Percentiles rank a stretch among this genome's conserved stretches.
phyloP scores from a whole-genome alignment of 2,329 filamentous ascomycete genomes.

The Verticillium longisporum region DNA sequence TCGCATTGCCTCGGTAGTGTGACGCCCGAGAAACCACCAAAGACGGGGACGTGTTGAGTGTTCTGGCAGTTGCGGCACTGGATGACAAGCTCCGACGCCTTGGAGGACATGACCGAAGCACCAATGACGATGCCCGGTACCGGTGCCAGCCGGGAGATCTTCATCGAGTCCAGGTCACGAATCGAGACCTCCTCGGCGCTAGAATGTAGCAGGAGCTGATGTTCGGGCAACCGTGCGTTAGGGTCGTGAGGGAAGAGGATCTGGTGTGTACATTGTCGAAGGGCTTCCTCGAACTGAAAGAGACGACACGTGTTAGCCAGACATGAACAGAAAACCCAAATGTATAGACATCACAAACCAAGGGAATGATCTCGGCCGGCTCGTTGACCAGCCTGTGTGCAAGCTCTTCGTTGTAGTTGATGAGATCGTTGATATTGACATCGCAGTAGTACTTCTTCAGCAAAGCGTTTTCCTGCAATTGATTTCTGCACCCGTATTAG shows the following conservation, averaged over 20 bases:
- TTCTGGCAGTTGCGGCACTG: constrained; percentile 84
- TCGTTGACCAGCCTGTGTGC: constrained; percentile 85
- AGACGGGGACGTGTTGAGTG: constrained; percentile 61
- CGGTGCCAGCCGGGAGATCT: constrained; percentile 88
- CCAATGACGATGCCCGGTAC: constrained; percentile 98
- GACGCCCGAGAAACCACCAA: constrained; percentile 82
- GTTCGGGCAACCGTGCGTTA: constrained; percentile 68
- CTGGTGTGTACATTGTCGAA: constrained; percentile 85
- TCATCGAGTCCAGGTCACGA: constrained; percentile 84
- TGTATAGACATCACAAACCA: constrained; percentile 47
- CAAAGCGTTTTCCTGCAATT: constrained; percentile 89
- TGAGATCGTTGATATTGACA: constrained; percentile 89
- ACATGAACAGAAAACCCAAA: background rate
- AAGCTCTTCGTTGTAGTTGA: constrained; percentile 92
- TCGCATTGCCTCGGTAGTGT: constrained; percentile 75
- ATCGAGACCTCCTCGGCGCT: constrained; percentile 87
- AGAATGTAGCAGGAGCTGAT: constrained; percentile 93
- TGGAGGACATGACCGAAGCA: constrained; percentile 92
- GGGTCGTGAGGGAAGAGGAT: constrained; percentile 79
- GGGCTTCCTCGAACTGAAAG: constrained; percentile 75
- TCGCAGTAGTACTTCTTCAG: constrained; percentile 95
- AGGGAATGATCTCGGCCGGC: constrained; percentile 84
- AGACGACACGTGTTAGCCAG: background rate
- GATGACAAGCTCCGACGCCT: constrained; percentile 80
- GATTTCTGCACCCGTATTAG: constrained; percentile 57